Conservation (phyloP, 306 rosid genomes). For the Cicer chorassanicum region DNA sequence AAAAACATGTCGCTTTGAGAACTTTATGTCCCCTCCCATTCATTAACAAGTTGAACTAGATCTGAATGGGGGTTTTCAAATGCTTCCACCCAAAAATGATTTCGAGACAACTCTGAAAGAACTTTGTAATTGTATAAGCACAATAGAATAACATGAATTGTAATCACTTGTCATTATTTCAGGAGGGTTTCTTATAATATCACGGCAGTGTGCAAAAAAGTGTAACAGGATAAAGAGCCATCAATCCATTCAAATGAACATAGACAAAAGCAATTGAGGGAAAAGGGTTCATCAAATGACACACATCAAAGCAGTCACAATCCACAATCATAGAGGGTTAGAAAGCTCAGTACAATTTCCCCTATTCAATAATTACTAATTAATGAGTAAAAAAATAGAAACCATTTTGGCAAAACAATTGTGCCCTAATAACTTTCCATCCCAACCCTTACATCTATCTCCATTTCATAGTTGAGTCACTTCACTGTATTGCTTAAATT, state of each 20-base stretch:
- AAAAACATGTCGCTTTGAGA: not conserved
- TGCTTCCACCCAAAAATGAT: slow-evolving; percentile 37
- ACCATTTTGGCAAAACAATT: not conserved
- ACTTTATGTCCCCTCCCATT: not conserved
- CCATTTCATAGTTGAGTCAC: not conserved
- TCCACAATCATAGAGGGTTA: slow-evolving; percentile 1
- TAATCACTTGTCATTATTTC: not conserved
- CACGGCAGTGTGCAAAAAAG: slow-evolving; percentile 2
- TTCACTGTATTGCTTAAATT: slow-evolving; percentile 1
- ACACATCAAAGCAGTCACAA: slow-evolving; percentile 34
- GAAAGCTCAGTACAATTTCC: not conserved
- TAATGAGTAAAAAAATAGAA: not conserved
- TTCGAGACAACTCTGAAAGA: not conserved
- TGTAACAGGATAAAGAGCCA: slow-evolving; percentile 3
- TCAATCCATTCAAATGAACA: slow-evolving; percentile 4
- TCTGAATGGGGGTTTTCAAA: slow-evolving; percentile 20
- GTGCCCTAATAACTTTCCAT: slow-evolving; percentile 6
- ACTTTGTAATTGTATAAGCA: not conserved
- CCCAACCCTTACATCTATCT: not conserved
- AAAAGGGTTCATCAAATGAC: slow-evolving; percentile 16
- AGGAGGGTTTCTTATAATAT: slow-evolving; percentile 2
- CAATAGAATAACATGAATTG: slow-evolving; percentile 30
- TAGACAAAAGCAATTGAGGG: not conserved
- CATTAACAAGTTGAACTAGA: slow-evolving; percentile 2
- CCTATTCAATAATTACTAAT: not conserved